These are phyloP conservation scores for Fusarium setosum DNA, from an alignment of 2,329 filamentous ascomycete genomes.

Conservation along the genomic window DNA sequence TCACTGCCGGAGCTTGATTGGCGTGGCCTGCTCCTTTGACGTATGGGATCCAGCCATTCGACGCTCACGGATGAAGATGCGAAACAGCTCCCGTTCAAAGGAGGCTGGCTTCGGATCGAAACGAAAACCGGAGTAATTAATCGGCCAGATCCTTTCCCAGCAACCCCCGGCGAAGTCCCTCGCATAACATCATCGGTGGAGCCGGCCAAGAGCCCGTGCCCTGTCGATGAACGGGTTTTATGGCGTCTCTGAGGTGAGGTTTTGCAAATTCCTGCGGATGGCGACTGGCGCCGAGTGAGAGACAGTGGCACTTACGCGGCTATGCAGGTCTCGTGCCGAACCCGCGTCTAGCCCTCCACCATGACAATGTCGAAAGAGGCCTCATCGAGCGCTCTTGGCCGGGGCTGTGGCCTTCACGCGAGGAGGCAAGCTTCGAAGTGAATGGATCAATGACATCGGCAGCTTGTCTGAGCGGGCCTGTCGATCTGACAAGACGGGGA, in stretches of 20 bases:
- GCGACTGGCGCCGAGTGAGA: slow-evolving; percentile 11
- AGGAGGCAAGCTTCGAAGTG: background rate
- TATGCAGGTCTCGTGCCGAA: slow-evolving; percentile 2
- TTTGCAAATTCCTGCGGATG: slow-evolving; percentile 6
- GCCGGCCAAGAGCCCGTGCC: slow-evolving; percentile 19
- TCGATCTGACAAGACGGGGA: slow-evolving; percentile 18
- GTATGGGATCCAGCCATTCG: slow-evolving; percentile 10
- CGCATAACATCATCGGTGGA: slow-evolving; percentile 37
- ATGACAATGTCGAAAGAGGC: slow-evolving; percentile 19
- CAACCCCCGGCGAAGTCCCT: slow-evolving; percentile 5
- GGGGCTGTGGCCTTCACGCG: background rate
- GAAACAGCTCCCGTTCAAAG: slow-evolving; percentile 14
- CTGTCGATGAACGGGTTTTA: slow-evolving; percentile 16
- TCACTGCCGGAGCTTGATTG: slow-evolving; percentile 13
- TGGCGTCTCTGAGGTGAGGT: slow-evolving; percentile 4
- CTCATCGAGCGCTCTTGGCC: background rate
- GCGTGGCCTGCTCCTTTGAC: slow-evolving; percentile 11
- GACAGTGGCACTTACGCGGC: background rate
- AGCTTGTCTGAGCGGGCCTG: slow-evolving; percentile 4
- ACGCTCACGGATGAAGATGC: slow-evolving; percentile 22
- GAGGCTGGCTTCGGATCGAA: slow-evolving; percentile 28
- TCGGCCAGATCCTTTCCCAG: slow-evolving; percentile 6
- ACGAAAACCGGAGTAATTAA: slow-evolving; percentile 22
- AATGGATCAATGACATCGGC: background rate
- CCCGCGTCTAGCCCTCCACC: slow-evolving; percentile 7